phyloP scores from a whole-genome alignment of 106 monocot genomes.

The Dendrobium catenatum region DNA sequence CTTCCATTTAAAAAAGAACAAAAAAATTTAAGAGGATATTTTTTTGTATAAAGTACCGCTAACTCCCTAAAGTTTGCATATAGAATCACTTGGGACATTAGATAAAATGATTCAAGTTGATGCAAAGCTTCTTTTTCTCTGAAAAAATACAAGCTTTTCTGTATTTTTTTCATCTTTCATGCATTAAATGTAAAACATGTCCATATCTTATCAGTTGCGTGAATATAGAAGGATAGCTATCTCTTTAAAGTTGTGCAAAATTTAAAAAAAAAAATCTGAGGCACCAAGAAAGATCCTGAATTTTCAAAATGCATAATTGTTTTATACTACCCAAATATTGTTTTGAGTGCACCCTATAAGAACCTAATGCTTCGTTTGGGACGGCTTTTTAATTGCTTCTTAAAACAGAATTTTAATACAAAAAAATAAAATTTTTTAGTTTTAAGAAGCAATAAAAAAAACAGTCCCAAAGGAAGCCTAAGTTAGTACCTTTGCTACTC shows the following conservation, averaged over 20 bases:
- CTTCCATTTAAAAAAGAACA: not conserved
- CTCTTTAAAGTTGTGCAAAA: not conserved
- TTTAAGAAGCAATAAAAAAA: too few relatives aligned
- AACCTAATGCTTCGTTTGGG: not conserved
- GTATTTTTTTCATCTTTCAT: not conserved
- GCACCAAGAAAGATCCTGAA: not conserved
- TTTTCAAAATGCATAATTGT: conserved; percentile 1
- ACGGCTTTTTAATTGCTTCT: too few relatives aligned
- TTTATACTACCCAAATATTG: not conserved
- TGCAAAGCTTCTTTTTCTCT: not conserved
- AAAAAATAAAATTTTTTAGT: too few relatives aligned
- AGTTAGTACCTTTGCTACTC: not conserved
- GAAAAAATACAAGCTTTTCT: not conserved
- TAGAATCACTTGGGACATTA: not conserved
- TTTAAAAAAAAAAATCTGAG: not conserved
- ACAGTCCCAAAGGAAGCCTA: not conserved
- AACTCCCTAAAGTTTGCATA: not conserved
- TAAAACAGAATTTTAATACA: too few relatives aligned
- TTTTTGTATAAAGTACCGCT: too few relatives aligned
- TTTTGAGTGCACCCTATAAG: not conserved
- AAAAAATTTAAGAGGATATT: not conserved
- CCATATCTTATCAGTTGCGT: not conserved
- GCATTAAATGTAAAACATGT: not conserved
- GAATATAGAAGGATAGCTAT: not conserved
- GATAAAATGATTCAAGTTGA: not conserved